Evolutionary conservation across 2,329 filamentous ascomycete species (phyloP), one percentile per base, ranked within the genome.

Genomic region (Aspergillus eucalypticola): DNA sequence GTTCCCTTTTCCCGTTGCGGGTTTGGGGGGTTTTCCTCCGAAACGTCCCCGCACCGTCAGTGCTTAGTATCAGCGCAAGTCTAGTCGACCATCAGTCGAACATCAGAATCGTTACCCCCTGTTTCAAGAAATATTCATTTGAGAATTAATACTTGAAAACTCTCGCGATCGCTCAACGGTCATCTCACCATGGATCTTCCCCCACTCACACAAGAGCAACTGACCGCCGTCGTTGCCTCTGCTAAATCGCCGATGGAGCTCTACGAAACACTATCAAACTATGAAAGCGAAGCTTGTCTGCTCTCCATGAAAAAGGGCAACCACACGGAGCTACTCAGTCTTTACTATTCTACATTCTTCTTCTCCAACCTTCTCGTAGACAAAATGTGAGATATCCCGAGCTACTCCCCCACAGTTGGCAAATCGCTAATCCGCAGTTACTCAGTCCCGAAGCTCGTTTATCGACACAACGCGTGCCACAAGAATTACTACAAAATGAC

Each of bases 281-380:
- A 76, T 55, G 77, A 79, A 63, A 64, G 66, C 29, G 67, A 74
- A 52, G 73, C 75, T 23, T 72, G 69, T 41, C 60, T 77, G 6
- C 64, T 72, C 8, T 69, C 69, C 53, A 65, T 66, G 19, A 56
- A 58, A 25, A 56, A 65, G 51, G 60, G 60, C 4, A 64, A 64
- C 13, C 68, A 75, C 27, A 46, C 63, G 5, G 64, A 71, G 10
- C 64, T 78, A 3, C 62, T 79, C 13, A 73, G 72, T 62, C 61
- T 71, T 7, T 79, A 74, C 60, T 79, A 78, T 53, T 74, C 75
- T 5, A 69, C 70, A 11, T 78, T 76, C 59, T 71, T 79, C 50
- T 71, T 78, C 50, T 72, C 73, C 6, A 75, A 77, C 42, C 72
- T 79, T 50, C 71, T 78, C 46, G 72, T 71, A 8, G 69, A 77